These are phyloP conservation scores for Cystobasidium pallidum DNA, from an alignment of 1,284 basidiomycete species.

Conservation along the genomic window DNA sequence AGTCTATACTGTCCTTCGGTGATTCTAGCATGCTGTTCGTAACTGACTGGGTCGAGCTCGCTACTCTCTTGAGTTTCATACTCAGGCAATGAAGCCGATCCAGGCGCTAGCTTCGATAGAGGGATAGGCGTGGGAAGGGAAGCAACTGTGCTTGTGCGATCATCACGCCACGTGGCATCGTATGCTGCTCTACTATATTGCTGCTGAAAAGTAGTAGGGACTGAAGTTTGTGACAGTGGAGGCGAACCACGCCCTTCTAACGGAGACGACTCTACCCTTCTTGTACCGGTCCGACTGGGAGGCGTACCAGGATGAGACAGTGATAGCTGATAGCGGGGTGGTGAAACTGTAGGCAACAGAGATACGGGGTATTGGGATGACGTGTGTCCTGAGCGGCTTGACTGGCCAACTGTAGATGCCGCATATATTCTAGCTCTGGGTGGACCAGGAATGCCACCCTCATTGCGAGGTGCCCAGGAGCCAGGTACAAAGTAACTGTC, in stretches of 20 bases:
- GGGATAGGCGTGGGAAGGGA: background rate
- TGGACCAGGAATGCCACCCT: background rate
- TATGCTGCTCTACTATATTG: conserved; percentile 13
- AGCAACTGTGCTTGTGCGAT: background rate
- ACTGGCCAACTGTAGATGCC: background rate
- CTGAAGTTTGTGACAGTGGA: conserved; percentile 12
- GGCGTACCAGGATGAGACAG: conserved; percentile 29
- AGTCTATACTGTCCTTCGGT: conserved; percentile 29
- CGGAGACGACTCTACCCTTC: background rate
- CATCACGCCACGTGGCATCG: conserved; percentile 24
- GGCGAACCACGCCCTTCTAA: background rate
- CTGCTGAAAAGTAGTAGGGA: conserved; percentile 7
- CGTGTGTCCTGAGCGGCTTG: background rate
- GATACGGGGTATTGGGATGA: conserved; percentile 12
- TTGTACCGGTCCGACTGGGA: conserved; percentile 1
- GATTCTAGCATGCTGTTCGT: conserved; percentile 22
- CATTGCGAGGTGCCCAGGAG: background rate
- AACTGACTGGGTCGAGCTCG: background rate
- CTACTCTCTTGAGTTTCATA: background rate
- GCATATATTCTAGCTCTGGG: conserved; percentile 9
- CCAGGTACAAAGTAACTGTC: background rate
- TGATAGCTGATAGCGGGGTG: conserved; percentile 18
- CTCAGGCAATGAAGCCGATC: background rate
- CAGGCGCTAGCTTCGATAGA: background rate
- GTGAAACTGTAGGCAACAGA: conserved; percentile 26